Base-by-base conservation (phyloP, 371 early-diverging fungal species). In the Mycotypha africana region DNA sequence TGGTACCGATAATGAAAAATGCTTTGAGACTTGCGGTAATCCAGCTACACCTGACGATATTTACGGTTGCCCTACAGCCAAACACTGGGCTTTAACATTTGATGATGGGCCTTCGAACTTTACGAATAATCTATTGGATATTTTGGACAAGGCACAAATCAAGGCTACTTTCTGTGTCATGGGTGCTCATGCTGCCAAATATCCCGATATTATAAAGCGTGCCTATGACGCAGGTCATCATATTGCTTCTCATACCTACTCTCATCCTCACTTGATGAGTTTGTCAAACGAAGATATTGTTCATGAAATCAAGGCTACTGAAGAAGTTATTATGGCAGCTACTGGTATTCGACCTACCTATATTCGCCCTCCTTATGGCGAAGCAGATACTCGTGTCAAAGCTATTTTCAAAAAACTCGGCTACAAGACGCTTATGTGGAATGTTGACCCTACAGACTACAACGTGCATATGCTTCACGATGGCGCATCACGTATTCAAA, bases 161-260 rank as follows among this genome's bases (percentile, higher is more conserved):
- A 82, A 74, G 42, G 85, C 73, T 1, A 89, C 88, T 0, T 87
- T 86, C 53, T 89, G 84, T 56, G 58, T 85, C 14, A 75, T 82
- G 58, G 88, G 86, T 7, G 38, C 60, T 9, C 53, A 65, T 45
- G 63, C 62, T 32, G 32, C 47, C 4, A 22, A 51, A 31, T 60
- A 58, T 23, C 50, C 59, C 1, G 44, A 51, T 12, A 39, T 70
- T 15, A 24, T 75, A 31, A 60, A 65, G 30, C 53, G 79, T 5
- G 70, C 63, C 19, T 76, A 60, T 39, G 42, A 54, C 0, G 45
- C 65, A 6, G 79, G 79, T 4, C 79, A 79, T 39, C 72, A 74
- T 24, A 64, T 79, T 26, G 76, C 63, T 4, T 67, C 69, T 0
- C 79, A 79, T 44, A 78, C 79, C 11, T 79, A 70, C 47, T 48